phyloP scores from a whole-genome alignment of 495 filamentous ascomycete genomes.

The Tuber brumale region DNA sequence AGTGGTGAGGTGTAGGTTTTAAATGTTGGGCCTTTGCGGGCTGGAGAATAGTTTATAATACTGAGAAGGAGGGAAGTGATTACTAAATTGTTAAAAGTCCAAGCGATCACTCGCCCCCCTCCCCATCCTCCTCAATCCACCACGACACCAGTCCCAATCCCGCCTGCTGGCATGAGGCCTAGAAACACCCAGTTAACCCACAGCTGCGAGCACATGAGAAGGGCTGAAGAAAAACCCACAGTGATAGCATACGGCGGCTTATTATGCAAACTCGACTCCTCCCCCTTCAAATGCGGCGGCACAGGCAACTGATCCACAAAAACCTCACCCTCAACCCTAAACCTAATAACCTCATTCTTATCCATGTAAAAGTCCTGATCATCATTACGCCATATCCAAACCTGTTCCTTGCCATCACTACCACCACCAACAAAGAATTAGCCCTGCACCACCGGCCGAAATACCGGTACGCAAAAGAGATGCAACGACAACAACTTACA shows the following conservation, averaged over 20 bases:
- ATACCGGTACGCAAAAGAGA: too few species aligned
- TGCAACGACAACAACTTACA: conserved; percentile 49
- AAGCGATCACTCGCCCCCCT: conserved; percentile 13
- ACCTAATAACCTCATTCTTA: conserved; percentile 75
- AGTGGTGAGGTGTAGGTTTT: neutral
- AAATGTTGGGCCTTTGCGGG: conserved; percentile 9
- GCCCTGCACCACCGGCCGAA: neutral
- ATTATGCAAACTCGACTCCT: conserved; percentile 35
- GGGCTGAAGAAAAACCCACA: conserved; percentile 10
- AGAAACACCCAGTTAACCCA: neutral
- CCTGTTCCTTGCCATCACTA: conserved; percentile 62
- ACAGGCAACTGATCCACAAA: conserved; percentile 82
- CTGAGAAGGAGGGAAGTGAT: neutral
- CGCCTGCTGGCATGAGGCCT: conserved; percentile 41
- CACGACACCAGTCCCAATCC: conserved; percentile 40
- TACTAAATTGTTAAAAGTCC: neutral
- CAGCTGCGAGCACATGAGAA: neutral
- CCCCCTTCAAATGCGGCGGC: conserved; percentile 38
- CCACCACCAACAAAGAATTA: conserved; percentile 29
- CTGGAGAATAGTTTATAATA: neutral
- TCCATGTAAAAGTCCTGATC: conserved; percentile 73
- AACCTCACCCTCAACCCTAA: conserved; percentile 72
- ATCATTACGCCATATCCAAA: conserved; percentile 76
- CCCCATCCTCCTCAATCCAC: conserved; percentile 39
- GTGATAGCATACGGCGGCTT: conserved; percentile 41